Evolutionary conservation across 257 asterid genomes (phyloP).

Genomic region (Solanum virginianum): DNA sequence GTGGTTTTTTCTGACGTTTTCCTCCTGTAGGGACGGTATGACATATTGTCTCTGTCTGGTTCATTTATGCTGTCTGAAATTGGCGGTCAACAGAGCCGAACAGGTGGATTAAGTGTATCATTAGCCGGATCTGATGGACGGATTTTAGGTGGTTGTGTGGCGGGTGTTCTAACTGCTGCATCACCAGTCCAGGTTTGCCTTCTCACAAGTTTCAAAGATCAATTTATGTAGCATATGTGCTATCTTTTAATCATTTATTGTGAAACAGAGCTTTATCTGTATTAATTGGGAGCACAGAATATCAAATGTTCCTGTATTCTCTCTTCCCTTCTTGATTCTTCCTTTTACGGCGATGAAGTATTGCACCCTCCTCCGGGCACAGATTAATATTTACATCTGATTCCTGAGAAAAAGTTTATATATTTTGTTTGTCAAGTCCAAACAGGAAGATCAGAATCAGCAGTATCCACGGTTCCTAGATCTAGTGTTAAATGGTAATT

Average conservation of each 20-base stretch:
- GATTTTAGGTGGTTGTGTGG: slow-evolving; percentile 61
- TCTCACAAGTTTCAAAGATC: not conserved
- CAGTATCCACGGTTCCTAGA: not conserved
- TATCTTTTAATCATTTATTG: not conserved
- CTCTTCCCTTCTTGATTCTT: not conserved
- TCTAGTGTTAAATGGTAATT: not conserved
- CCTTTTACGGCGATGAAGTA: too few relatives aligned
- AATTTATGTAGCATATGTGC: not conserved
- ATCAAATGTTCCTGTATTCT: not conserved
- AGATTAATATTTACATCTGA: not conserved
- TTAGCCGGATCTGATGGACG: slow-evolving; percentile 61
- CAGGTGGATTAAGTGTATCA: slow-evolving; percentile 44
- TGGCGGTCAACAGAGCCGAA: slow-evolving; percentile 41
- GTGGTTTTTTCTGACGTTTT: not conserved
- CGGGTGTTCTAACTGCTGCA: slow-evolving; percentile 44
- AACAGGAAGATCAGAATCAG: not conserved
- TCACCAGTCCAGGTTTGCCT: slow-evolving; percentile 50
- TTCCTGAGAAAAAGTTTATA: not conserved
- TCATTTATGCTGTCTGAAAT: slow-evolving; percentile 43
- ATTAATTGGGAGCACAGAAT: too few relatives aligned
- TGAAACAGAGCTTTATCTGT: not conserved
- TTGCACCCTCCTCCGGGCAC: not conserved
- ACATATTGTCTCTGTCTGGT: slow-evolving; percentile 47
- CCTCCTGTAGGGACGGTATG: slow-evolving; percentile 35
- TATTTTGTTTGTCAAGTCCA: not conserved